Conservation (phyloP, 192 early-diverging fungal genomes). For the Entomortierella parvispora region DNA sequence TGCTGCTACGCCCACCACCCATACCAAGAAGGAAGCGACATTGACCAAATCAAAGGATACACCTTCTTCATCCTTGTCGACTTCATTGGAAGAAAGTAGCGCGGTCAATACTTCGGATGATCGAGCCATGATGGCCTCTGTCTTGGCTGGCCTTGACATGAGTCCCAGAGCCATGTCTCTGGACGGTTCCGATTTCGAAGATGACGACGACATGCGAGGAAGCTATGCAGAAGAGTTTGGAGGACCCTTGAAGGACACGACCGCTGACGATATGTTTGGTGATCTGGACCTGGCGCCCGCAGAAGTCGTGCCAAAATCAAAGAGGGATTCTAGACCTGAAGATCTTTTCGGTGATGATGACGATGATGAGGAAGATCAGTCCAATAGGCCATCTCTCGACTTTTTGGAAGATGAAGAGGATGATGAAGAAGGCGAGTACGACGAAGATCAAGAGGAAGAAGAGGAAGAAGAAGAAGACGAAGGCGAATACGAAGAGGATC, state of each 20-base stretch:
- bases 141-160: conserved; percentile 46
- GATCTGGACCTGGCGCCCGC: conserved; percentile 14
- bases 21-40: neutral
- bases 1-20: neutral
- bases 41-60: neutral
- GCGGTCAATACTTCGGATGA: conserved; percentile 15
- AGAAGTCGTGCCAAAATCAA: conserved; percentile 8
- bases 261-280: conserved; percentile 43
- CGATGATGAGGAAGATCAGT: conserved; percentile 8
- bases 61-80: neutral
- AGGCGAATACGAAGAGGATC: conserved; percentile 18
- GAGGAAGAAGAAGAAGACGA: conserved; percentile 10
- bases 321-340: conserved; percentile 32
- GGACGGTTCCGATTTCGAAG: conserved; percentile 40
- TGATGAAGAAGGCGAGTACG: conserved; percentile 28
- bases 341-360: conserved; percentile 45
- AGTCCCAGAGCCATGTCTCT: conserved; percentile 30
- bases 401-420: conserved; percentile 46
- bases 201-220: conserved; percentile 11
- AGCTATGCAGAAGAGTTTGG: conserved; percentile 28
- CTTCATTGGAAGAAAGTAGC: neutral
- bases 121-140: conserved; percentile 46
- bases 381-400: conserved; percentile 20
- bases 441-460: conserved; percentile 31
- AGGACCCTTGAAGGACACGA: conserved; percentile 18